Evolutionary conservation across 345 rosid species (phyloP).

Genomic region (Linum lewisii): DNA sequence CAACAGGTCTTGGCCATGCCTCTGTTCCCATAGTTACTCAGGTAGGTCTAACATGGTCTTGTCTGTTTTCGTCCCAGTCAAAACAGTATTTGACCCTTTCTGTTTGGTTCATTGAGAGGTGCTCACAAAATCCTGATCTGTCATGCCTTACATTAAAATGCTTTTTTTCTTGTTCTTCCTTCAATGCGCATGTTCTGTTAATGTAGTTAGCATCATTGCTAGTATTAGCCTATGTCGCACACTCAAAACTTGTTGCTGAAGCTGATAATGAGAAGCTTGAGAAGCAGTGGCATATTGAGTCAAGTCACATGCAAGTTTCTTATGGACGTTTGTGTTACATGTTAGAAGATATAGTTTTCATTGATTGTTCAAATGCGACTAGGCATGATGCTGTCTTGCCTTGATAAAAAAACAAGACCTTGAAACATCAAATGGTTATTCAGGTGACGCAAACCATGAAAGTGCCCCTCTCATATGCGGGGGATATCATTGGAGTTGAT

Average conservation of each 20-base stretch:
- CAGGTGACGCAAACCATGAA: constrained; percentile 78
- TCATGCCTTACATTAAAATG: not conserved
- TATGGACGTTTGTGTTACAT: too few species aligned
- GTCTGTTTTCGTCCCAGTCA: not conserved
- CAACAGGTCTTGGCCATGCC: constrained; percentile 41
- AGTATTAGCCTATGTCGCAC: too few species aligned
- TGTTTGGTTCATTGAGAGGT: not conserved
- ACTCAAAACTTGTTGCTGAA: too few species aligned
- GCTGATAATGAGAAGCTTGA: too few species aligned
- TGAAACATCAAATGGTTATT: not conserved
- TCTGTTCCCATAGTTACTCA: constrained; percentile 55
- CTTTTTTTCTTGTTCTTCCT: not conserved
- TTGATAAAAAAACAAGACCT: too few species aligned
- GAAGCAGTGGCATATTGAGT: too few species aligned
- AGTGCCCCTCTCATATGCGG: constrained; percentile 71
- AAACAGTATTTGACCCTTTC: not conserved
- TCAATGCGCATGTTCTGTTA: too few species aligned
- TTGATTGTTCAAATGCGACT: too few species aligned
- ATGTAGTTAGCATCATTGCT: too few species aligned
- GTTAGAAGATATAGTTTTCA: too few species aligned
- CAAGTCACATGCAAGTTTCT: too few species aligned
- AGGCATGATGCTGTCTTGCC: too few species aligned
- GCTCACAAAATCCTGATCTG: not conserved
- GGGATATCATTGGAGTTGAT: constrained; percentile 70
- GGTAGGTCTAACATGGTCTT: constrained; percentile 20